Evolutionary conservation across 1,139 yeast species (phyloP).

Genomic region (Taphrina wiesneri): DNA sequence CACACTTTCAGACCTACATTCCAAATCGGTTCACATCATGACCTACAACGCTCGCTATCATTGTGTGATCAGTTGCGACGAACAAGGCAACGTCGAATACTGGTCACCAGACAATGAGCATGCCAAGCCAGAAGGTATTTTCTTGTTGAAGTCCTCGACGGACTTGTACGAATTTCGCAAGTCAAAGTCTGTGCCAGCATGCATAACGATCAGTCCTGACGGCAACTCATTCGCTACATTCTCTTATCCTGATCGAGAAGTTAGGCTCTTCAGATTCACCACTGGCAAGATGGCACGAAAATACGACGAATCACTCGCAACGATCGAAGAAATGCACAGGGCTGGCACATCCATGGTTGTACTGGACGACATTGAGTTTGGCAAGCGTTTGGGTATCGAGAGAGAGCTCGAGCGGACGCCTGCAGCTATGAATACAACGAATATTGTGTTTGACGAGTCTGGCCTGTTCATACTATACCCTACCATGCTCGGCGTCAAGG

Average conservation of each 20-base stretch:
- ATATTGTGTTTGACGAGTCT: conserved; percentile 47
- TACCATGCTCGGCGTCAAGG: conserved; percentile 47
- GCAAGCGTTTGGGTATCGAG: conserved; percentile 44
- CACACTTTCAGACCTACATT: conserved; percentile 44
- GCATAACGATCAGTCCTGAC: conserved; percentile 44
- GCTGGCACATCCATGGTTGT: conserved; percentile 42
- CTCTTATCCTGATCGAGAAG: conserved; percentile 46
- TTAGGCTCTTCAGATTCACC: conserved; percentile 47
- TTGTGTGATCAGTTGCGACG: conserved; percentile 50
- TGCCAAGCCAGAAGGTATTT: conserved; percentile 41
- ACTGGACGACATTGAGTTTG: conserved; percentile 45
- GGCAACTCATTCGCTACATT: conserved; percentile 44
- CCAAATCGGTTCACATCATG: conserved; percentile 44
- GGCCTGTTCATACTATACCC: conserved; percentile 48
- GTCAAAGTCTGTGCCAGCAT: conserved; percentile 43
- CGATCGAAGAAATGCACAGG: conserved; percentile 43
- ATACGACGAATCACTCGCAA: conserved; percentile 46
- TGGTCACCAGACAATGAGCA: conserved; percentile 47
- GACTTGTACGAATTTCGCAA: conserved; percentile 51
- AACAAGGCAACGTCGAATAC: conserved; percentile 52
- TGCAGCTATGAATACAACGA: conserved; percentile 35
- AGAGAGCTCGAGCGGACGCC: conserved; percentile 41
- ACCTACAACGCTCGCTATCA: conserved; percentile 45
- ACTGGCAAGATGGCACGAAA: conserved; percentile 49
- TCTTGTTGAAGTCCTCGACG: conserved; percentile 51